These are phyloP conservation scores for Yarrowia porcina DNA, from an alignment of 805 yeast genomes.

Conservation along the genomic window DNA sequence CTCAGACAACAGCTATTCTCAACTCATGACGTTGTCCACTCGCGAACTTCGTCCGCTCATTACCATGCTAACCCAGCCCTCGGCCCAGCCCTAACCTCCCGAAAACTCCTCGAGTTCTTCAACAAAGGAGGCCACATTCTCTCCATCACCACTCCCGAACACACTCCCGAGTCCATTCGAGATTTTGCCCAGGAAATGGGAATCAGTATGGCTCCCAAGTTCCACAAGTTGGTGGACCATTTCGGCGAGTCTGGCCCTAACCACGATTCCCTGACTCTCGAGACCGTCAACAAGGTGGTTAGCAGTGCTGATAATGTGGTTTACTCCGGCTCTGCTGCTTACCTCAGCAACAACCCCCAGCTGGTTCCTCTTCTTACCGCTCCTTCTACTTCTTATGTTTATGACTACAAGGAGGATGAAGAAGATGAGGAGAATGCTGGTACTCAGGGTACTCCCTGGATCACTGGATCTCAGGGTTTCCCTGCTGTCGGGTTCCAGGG, in stretches of 20 bases:
- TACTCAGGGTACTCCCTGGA: conserved; percentile 51
- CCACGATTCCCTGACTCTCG: conserved; percentile 34
- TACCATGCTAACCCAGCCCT: conserved; percentile 39
- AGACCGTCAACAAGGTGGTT: conserved; percentile 26
- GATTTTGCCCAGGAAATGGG: conserved; percentile 76
- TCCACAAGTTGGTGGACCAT: conserved; percentile 61
- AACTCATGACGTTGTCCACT: not conserved
- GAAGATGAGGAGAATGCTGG: conserved; percentile 38
- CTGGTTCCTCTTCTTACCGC: conserved; percentile 69
- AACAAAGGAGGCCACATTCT: conserved; percentile 73
- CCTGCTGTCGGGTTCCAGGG: conserved; percentile 77
- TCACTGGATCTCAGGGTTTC: conserved; percentile 74
- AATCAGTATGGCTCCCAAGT: conserved; percentile 76
- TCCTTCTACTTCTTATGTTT: conserved; percentile 61
- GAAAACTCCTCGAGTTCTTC: conserved; percentile 57
- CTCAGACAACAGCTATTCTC: too few relatives aligned
- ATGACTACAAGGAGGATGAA: conserved; percentile 45
- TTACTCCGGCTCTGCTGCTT: conserved; percentile 61
- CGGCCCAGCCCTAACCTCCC: conserved; percentile 44
- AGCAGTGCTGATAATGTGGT: conserved; percentile 16
- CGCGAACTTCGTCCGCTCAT: not conserved
- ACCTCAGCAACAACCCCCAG: conserved; percentile 64
- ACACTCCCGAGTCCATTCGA: conserved; percentile 59
- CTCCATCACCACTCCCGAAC: conserved; percentile 52
- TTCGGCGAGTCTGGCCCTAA: conserved; percentile 43